Base-by-base conservation (phyloP, 768 basidiomycete genomes). In the Exsudoporus frostii region DNA sequence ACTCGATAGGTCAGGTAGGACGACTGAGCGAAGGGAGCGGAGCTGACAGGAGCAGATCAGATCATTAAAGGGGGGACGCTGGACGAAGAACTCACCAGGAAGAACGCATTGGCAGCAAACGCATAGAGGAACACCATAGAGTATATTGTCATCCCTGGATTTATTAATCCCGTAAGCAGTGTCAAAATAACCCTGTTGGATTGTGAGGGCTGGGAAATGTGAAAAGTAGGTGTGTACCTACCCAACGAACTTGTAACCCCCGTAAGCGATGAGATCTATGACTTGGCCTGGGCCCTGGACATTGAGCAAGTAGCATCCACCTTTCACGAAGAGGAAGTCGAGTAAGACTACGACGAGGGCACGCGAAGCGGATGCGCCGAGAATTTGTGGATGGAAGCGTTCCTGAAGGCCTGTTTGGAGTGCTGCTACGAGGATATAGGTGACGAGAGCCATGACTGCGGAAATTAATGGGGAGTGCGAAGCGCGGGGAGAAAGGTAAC, bases 181-280 rank as follows among this genome's bases (percentile, higher is more conserved):
- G 89, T 85, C 13, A 87, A 71, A 59, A 97, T 95, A 37, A 98
- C 91, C 2, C 94, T 95, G 55, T n/a, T 4, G 55, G 10, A 33
- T 2, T 9, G 15, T 63, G 43, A 60, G 34, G 2, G 7, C 4
- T 1, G 4, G 15, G 5, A 10, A 17, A 53, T 37, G 30, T 34
- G 39, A 3, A 17, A 36, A 13, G 15, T 47, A 15, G 7, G 6
- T 11, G 7, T 30, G 4, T 4, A 45, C 85, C 27, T 58, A 93
- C 92, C 92, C 96, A 27, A 98, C 91, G 62, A 99, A 98, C 66
- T 99, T 98, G 74, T 98, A 98, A 0, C 97, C 96, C 5, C 88
- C 90, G 66, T 98, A 98, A 0, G 95, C 90, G 29, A 97, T 73
- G 44, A 98, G 71, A 65, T 97, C 93, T 5, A 89, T 78, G 22